phyloP scores from a whole-genome alignment of 2,329 filamentous ascomycete species.

The Coniochaeta prunicola region DNA sequence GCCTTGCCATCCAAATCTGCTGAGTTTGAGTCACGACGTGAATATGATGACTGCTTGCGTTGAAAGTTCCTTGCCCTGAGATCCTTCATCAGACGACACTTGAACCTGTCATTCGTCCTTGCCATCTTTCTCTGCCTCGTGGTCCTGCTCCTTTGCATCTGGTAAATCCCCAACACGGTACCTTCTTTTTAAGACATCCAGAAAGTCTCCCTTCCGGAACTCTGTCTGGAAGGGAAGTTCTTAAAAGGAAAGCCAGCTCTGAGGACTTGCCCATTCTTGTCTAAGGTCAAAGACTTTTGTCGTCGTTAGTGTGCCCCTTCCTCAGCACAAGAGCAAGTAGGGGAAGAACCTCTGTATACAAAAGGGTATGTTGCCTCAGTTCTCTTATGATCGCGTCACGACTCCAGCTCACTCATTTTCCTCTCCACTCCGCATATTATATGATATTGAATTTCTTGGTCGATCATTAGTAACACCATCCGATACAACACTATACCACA shows the following conservation, averaged over 20 bases:
- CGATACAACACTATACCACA: neutral
- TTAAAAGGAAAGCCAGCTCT: neutral
- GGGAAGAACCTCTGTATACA: neutral
- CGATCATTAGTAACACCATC: neutral
- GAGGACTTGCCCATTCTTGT: neutral
- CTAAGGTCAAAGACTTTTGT: too few relatives aligned
- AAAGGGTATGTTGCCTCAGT: neutral
- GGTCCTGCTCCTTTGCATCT: too few relatives aligned
- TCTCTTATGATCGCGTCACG: neutral
- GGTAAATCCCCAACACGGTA: neutral
- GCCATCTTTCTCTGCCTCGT: too few relatives aligned
- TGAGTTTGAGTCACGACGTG: too few relatives aligned
- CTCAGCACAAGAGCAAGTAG: neutral
- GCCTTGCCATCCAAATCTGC: too few relatives aligned
- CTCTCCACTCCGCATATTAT: neutral
- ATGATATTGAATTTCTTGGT: neutral
- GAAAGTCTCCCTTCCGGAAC: neutral
- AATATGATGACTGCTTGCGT: too few relatives aligned
- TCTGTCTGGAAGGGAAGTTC: neutral
- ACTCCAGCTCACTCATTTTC: neutral
- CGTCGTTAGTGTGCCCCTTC: neutral
- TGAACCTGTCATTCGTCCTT: too few relatives aligned
- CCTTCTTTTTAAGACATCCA: neutral
- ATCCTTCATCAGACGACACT: too few relatives aligned
- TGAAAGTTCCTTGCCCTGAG: too few relatives aligned